phyloP scores from a whole-genome alignment of 352 stramenopile genomes.

The Phytopythium litorale region DNA sequence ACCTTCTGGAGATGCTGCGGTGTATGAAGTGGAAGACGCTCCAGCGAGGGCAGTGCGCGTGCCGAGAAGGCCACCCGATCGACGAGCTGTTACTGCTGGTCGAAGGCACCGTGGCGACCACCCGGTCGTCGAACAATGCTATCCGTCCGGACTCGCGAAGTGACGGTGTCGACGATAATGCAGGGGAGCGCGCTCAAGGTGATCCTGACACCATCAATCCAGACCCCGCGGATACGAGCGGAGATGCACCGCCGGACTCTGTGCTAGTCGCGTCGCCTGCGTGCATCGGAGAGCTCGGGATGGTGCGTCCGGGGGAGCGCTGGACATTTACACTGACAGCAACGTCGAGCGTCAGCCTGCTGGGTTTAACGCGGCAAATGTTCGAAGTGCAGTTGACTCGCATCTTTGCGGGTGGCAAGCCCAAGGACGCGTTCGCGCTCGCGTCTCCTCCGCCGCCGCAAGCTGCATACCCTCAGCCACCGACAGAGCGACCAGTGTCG shows the following conservation, averaged over 20 bases:
- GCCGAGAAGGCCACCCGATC: slow-evolving; percentile 23
- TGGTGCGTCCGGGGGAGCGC: slow-evolving; percentile 35
- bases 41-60: slow-evolving; percentile 16
- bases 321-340: slow-evolving; percentile 34
- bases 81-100: slow-evolving; percentile 39
- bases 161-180: too few species aligned
- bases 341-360: slow-evolving; percentile 16
- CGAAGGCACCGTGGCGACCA: slow-evolving; percentile 22
- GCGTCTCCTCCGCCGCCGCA: slow-evolving; percentile 8
- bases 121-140: background rate
- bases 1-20: slow-evolving; percentile 48
- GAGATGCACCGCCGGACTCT: background rate
- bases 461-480: slow-evolving; percentile 18
- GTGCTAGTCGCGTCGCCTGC: background rate
- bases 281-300: slow-evolving; percentile 43
- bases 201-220: background rate
- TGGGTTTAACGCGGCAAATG: slow-evolving; percentile 23
- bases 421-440: slow-evolving; percentile 9
- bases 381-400: slow-evolving; percentile 40
- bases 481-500: slow-evolving; percentile 34
- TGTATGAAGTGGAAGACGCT: slow-evolving; percentile 30
- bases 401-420: slow-evolving; percentile 36
- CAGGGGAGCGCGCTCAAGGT: background rate
- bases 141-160: background rate
- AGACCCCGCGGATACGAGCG: background rate